Percentiles rank a stretch among this genome's conserved stretches.
These are phyloP conservation scores for Rhynchosporium secalis DNA, from an alignment of 2,329 filamentous ascomycete genomes.

Conservation along the genomic window DNA sequence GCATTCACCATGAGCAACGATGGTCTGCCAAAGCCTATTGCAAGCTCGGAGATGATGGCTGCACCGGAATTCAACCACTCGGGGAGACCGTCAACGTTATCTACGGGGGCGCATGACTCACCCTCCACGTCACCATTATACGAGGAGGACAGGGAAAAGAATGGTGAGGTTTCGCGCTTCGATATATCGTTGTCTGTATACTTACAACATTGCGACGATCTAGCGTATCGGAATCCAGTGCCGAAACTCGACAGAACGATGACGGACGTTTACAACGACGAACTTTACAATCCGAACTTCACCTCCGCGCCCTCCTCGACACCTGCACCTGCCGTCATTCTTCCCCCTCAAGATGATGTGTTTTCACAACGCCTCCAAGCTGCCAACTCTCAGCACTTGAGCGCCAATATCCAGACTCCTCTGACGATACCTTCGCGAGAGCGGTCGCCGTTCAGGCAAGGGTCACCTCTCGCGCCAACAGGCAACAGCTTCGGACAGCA, in stretches of 20 bases:
- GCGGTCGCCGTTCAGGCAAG: constrained; percentile 78
- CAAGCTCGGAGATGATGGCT: constrained; percentile 37
- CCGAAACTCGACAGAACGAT: constrained; percentile 85
- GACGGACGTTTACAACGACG: constrained; percentile 81
- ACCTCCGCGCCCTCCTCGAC: constrained; percentile 56
- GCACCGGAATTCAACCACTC: constrained; percentile 35
- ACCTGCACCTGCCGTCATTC: constrained; percentile 42
- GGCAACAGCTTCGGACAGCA: constrained; percentile 41
- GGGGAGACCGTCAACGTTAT: constrained; percentile 50
- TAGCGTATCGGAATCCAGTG: constrained; percentile 56
- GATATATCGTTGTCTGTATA: constrained; percentile 57
- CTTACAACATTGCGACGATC: constrained; percentile 58
- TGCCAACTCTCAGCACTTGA: constrained; percentile 72
- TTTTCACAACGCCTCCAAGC: constrained; percentile 77
- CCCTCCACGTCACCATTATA: constrained; percentile 56
- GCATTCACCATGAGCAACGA: constrained; percentile 35
- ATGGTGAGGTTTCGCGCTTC: constrained; percentile 50
- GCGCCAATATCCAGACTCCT: constrained; percentile 55
- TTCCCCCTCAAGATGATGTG: constrained; percentile 58
- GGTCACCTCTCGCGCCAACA: constrained; percentile 59
- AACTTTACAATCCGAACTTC: constrained; percentile 74
- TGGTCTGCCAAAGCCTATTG: constrained; percentile 29
- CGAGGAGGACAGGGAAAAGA: constrained; percentile 54
- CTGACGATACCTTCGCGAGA: constrained; percentile 54
- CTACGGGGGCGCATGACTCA: constrained; percentile 62